These are phyloP conservation scores for Kazachstania africana DNA, from an alignment of 805 yeast genomes.

Conservation along the genomic window DNA sequence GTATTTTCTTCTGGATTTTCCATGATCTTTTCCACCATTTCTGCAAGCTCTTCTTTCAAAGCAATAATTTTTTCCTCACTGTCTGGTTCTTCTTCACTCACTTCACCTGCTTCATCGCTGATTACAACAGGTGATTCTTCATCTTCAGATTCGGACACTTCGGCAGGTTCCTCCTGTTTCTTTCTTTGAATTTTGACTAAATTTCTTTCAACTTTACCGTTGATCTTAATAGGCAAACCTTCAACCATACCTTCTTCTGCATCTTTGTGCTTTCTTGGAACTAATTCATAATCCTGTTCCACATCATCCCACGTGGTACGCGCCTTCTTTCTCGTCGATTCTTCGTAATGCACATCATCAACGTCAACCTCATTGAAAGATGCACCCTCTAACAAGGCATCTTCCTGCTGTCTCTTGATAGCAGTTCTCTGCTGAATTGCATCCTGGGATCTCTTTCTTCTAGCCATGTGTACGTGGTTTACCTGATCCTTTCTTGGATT, in stretches of 20 bases:
- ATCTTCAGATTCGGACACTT: constrained; percentile 9
- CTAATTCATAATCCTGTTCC: constrained; percentile 68
- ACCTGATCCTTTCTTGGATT: no score
- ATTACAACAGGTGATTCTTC: constrained; percentile 22
- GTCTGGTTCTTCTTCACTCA: constrained; percentile 31
- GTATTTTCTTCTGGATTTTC: constrained; percentile 88
- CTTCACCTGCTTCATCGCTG: constrained; percentile 20
- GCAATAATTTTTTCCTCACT: constrained; percentile 43
- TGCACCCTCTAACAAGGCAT: constrained; percentile 17
- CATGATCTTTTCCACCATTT: constrained; percentile 59
- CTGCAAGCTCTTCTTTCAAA: constrained; percentile 76
- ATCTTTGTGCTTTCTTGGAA: constrained; percentile 47
- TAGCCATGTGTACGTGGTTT: no score
- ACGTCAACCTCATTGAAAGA: constrained; percentile 14
- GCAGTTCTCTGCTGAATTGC: constrained; percentile 21
- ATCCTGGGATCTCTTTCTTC: constrained; percentile 18
- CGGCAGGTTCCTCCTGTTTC: constrained; percentile 9
- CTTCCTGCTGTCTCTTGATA: constrained; percentile 23
- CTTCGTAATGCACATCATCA: constrained; percentile 4
- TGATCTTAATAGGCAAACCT: constrained; percentile 70
- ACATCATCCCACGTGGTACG: constrained; percentile 50
- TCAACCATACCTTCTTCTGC: constrained; percentile 37
- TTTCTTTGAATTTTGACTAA: constrained; percentile 21
- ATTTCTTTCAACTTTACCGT: constrained; percentile 66
- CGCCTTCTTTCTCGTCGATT: constrained; percentile 4